phyloP scores from a whole-genome alignment of 2,329 filamentous ascomycete genomes.

The Grosmannia serpens region DNA sequence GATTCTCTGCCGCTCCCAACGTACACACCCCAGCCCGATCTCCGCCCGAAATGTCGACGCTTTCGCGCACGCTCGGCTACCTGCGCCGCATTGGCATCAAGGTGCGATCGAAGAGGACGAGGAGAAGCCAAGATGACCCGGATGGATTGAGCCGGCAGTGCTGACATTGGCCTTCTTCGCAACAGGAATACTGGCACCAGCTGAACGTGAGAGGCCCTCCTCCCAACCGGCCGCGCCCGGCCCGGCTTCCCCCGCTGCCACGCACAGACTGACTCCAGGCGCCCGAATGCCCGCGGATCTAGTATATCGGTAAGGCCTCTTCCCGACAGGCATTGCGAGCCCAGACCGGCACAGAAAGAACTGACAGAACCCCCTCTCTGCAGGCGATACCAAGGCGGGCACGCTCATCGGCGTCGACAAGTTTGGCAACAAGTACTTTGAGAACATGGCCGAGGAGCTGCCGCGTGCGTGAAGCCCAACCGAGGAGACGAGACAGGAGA shows the following conservation, averaged over 20 bases:
- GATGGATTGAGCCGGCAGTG: background rate
- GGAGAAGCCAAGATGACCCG: background rate
- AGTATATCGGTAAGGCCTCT: slow-evolving; percentile 4
- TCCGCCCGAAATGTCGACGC: slow-evolving; percentile 64
- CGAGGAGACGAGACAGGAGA: background rate
- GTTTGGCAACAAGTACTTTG: slow-evolving; percentile 95
- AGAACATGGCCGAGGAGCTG: slow-evolving; percentile 90
- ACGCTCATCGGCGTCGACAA: slow-evolving; percentile 73
- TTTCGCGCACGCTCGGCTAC: slow-evolving; percentile 76
- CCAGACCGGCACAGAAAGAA: too few species aligned
- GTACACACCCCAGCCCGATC: too few species aligned
- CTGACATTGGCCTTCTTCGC: slow-evolving; percentile 23
- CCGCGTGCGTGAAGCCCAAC: slow-evolving; percentile 52
- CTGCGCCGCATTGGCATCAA: slow-evolving; percentile 79
- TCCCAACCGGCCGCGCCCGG: background rate
- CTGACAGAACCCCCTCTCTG: background rate
- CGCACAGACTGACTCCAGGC: background rate
- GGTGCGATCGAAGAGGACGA: slow-evolving; percentile 35
- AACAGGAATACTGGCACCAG: slow-evolving; percentile 80
- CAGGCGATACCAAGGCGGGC: slow-evolving; percentile 94
- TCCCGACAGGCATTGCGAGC: background rate
- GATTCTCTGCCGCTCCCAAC: background rate
- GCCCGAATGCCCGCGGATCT: background rate
- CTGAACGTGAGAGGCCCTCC: slow-evolving; percentile 54
- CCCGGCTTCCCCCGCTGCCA: background rate